Percentiles rank a stretch among this genome's conserved stretches.
phyloP scores from a whole-genome alignment of 805 yeast genomes.

The Candida palmyrensis region DNA sequence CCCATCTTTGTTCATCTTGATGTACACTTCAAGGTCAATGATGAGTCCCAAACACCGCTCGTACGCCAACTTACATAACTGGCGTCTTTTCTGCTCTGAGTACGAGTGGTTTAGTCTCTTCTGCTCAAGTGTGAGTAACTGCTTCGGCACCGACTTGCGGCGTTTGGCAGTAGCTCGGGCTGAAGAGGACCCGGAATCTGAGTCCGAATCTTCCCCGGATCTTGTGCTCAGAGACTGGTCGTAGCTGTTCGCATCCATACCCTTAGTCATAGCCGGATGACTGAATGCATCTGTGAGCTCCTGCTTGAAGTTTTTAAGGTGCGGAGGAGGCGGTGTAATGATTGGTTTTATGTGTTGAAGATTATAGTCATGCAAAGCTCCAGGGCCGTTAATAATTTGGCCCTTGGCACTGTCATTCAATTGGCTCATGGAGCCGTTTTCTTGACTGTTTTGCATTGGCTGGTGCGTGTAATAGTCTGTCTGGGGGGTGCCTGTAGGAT shows the following conservation, averaged over 20 bases:
- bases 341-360: slow-evolving; percentile 1
- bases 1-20: slow-evolving; percentile 11
- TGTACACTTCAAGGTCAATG: slow-evolving; percentile 34
- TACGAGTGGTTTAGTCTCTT: slow-evolving; percentile 38
- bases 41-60: slow-evolving; percentile 37
- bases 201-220: slow-evolving; percentile 3
- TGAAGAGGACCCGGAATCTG: too few species aligned
- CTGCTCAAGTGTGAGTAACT: slow-evolving; percentile 34
- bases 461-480: slow-evolving; percentile 23
- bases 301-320: slow-evolving; percentile 4
- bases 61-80: slow-evolving; percentile 40
- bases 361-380: slow-evolving; percentile 1
- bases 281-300: too few species aligned
- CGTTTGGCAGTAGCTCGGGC: too few species aligned
- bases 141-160: slow-evolving; percentile 27
- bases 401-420: background rate
- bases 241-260: background rate
- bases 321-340: slow-evolving; percentile 14
- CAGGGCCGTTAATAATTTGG: slow-evolving; percentile 5
- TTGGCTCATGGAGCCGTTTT: slow-evolving; percentile 6
- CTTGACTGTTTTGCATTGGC: background rate
- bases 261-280: background rate
- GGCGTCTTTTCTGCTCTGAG: slow-evolving; percentile 40
- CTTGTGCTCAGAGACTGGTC: background rate
- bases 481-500: slow-evolving; percentile 15